A percentile compares a stretch with the other conserved stretches of the same genome.
Conservation (phyloP, 257 asterid species). For the Anisodus acutangulus region DNA sequence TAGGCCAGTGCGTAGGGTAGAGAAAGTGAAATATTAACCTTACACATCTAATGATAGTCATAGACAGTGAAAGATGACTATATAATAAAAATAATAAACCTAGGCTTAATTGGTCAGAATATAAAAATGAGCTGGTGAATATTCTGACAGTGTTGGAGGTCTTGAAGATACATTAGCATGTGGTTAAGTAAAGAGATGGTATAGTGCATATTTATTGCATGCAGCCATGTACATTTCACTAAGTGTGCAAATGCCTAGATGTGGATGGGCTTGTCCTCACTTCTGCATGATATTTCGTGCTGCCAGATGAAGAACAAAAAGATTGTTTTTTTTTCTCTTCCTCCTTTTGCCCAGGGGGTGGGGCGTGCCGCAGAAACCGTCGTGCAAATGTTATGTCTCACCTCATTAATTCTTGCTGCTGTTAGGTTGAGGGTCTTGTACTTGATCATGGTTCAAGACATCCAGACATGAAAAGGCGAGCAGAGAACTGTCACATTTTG, state of each 20-base stretch:
- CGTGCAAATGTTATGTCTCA: slow-evolving; percentile 1
- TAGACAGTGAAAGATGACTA: neutral
- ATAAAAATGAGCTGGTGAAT: neutral
- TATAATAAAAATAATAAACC: neutral
- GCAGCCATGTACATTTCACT: slow-evolving; percentile 1
- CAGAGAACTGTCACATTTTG: slow-evolving; percentile 86
- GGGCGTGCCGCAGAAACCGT: neutral
- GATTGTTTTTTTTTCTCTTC: neutral
- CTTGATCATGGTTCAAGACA: slow-evolving; percentile 99
- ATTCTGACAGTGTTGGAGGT: slow-evolving; percentile 6
- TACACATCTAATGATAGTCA: neutral
- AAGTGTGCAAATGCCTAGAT: neutral
- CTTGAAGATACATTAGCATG: slow-evolving; percentile 9
- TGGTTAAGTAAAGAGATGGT: slow-evolving; percentile 13
- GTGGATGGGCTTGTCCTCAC: neutral
- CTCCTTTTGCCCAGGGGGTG: neutral
- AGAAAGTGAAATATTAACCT: neutral
- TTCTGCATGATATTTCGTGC: slow-evolving; percentile 1
- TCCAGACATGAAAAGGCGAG: slow-evolving; percentile 98
- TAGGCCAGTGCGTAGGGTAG: neutral
- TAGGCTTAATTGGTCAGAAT: neutral
- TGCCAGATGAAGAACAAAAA: neutral
- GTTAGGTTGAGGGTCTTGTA: slow-evolving; percentile 95
- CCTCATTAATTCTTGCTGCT: slow-evolving; percentile 30
- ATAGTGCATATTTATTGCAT: slow-evolving; percentile 7